These are phyloP conservation scores for Solanum virginianum DNA, from an alignment of 257 asterid genomes.

Conservation along the genomic window DNA sequence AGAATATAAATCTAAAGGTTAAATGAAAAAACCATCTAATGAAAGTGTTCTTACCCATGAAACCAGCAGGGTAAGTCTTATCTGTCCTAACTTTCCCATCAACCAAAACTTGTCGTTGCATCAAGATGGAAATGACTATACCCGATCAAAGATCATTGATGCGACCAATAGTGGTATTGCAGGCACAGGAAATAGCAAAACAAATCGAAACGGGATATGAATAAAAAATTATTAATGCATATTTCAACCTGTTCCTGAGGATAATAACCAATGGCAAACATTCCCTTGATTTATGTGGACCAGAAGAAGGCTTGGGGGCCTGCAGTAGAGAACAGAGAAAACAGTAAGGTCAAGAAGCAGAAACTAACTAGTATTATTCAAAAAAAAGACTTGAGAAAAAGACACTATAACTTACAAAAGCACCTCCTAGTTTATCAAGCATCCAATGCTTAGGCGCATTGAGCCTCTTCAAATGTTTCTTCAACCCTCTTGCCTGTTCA, in stretches of 20 bases:
- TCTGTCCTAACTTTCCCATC: constrained; percentile 13
- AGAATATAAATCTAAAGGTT: not conserved
- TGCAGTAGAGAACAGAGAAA: not conserved
- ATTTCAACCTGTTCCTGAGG: constrained; percentile 16
- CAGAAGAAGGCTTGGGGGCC: constrained; percentile 31
- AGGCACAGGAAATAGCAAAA: too few species aligned
- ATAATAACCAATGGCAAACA: constrained; percentile 22
- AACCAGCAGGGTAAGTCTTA: constrained; percentile 14
- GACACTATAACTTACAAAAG: constrained; percentile 14
- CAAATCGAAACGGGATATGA: too few species aligned
- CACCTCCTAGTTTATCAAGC: constrained; percentile 33
- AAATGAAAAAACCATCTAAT: not conserved
- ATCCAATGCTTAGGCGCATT: constrained; percentile 32
- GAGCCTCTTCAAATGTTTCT: constrained; percentile 34
- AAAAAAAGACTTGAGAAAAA: not conserved
- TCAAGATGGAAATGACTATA: constrained; percentile 13
- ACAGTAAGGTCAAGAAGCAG: not conserved
- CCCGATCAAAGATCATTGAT: too few species aligned
- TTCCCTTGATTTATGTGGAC: constrained; percentile 28
- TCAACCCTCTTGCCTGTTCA: constrained; percentile 24
- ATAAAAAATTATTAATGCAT: too few species aligned
- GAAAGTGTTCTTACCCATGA: constrained; percentile 14
- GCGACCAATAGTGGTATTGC: too few species aligned
- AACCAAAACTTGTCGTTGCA: constrained; percentile 14
- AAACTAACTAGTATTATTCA: not conserved